A percentile compares a stretch with the other conserved stretches of the same genome.
These are phyloP conservation scores for Venturia effusa DNA, from an alignment of 2,329 filamentous ascomycete species.

Conservation along the genomic window DNA sequence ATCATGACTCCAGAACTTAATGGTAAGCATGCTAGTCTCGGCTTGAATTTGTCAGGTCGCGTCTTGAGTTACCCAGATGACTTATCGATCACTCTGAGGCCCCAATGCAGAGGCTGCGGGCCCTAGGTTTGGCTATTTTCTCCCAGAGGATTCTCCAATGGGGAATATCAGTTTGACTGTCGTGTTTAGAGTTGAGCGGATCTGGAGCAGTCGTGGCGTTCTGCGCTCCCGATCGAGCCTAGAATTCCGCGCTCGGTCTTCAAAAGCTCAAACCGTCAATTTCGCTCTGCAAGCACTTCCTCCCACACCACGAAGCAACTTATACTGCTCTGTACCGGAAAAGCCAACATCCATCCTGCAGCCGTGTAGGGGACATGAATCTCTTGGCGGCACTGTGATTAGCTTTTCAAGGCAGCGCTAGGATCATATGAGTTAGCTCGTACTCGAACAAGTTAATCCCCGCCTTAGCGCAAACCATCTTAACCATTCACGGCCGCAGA, in stretches of 20 bases:
- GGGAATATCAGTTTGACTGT: not conserved
- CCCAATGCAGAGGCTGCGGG: not conserved
- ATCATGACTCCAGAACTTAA: not conserved
- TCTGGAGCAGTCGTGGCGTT: not conserved
- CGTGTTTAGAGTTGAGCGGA: not conserved
- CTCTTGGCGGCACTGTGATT: too few relatives aligned
- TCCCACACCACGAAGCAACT: not conserved
- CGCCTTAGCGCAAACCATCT: too few relatives aligned
- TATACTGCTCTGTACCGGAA: not conserved
- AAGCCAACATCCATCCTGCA: not conserved
- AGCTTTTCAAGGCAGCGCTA: too few relatives aligned
- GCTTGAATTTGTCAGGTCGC: not conserved
- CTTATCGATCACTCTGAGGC: not conserved
- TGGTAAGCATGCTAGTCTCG: not conserved
- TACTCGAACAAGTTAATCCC: too few relatives aligned
- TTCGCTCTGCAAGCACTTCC: not conserved
- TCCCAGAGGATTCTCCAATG: not conserved
- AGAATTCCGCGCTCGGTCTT: not conserved
- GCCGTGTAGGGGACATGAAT: too few relatives aligned
- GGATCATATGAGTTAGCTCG: too few relatives aligned
- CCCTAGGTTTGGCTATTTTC: not conserved
- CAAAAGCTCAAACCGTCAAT: not conserved
- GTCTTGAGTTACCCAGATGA: slow-evolving; percentile 3
- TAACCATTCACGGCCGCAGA: too few relatives aligned
- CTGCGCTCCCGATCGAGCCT: not conserved